Evolutionary conservation across 306 rosid genomes (phyloP).

Genomic region (Sphenostylis stenocarpa): DNA sequence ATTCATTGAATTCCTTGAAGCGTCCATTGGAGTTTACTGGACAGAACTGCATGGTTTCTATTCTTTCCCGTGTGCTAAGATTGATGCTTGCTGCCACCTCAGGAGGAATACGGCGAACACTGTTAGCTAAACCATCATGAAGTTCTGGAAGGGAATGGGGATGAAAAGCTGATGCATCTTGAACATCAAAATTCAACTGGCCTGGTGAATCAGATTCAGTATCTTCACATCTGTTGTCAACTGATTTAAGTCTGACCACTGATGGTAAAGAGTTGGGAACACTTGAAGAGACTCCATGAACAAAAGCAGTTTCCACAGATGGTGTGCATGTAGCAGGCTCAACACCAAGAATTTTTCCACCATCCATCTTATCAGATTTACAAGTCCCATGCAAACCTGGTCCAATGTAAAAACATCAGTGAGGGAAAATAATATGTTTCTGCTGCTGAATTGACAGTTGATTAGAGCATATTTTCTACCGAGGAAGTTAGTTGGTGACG

Average conservation of each 20-base stretch:
- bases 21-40: slow-evolving; percentile 36
- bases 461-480: slow-evolving; percentile 26
- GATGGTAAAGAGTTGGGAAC: slow-evolving; percentile 42
- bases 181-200: slow-evolving; percentile 33
- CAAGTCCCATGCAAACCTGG: slow-evolving; percentile 33
- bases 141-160: slow-evolving; percentile 58
- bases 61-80: slow-evolving; percentile 28
- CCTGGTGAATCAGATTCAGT: slow-evolving; percentile 26
- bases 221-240: slow-evolving; percentile 35
- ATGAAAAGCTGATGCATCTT: slow-evolving; percentile 42
- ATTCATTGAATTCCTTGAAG: slow-evolving; percentile 46
- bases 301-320: slow-evolving; percentile 34
- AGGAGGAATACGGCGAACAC: slow-evolving; percentile 28
- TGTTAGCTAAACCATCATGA: slow-evolving; percentile 38
- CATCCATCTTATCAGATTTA: slow-evolving; percentile 32
- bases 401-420: slow-evolving; percentile 16
- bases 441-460: slow-evolving; percentile 10
- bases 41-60: slow-evolving; percentile 30
- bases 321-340: slow-evolving; percentile 32
- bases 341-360: slow-evolving; percentile 38
- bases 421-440: slow-evolving; percentile 9
- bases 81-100: slow-evolving; percentile 12
- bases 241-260: slow-evolving; percentile 21
- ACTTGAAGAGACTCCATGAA: slow-evolving; percentile 51
- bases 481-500: slow-evolving; percentile 26